Base-by-base conservation (phyloP, 352 stramenopile genomes). In the Globisporangium paddicum region DNA sequence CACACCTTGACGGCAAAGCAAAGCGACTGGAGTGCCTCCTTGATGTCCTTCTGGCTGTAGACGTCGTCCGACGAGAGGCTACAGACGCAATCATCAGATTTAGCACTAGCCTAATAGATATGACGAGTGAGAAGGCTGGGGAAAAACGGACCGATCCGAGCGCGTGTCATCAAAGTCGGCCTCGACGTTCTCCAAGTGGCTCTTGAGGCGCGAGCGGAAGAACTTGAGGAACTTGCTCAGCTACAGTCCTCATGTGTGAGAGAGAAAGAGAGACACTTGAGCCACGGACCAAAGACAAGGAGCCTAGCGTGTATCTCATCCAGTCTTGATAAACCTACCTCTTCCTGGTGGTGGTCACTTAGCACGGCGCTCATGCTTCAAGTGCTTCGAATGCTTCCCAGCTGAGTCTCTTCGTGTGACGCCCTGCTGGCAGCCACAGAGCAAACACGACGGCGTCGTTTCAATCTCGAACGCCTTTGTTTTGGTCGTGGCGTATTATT, bases 161-260 rank as follows among this genome's bases (percentile, higher is more conserved):
- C 76, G 77, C n/a, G 82, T 88, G 69, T 93, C 83, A 54, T 93
- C 83, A 58, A 93, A 93, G 52, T 93, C 83, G 34, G 79, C 83
- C 32, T 93, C 83, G 49, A 93, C 79, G 57, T 87, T 91, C 67
- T 91, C 79, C 14, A 93, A 55, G 49, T 93, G 83, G 30, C 76
- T 86, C 45, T 77, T 82, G 28, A 91, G 58, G 6, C 83, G 81
- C 66, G 80, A 83, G 30, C 81, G 83, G 61, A 93, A 93, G 65
- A 93, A 91, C 75, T 91, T 90, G 71, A 93, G 82, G 58, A 93
- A 91, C 66, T 86, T 88, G 66, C 67, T 49, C 58, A 93, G 67
- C 83, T 92, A 54, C n/a, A n/a, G n/a, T n/a, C n/a, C 6, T 41
- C 5, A 53, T 32, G 28, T 8, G 16, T 23, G 25, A 13, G 16